Base-by-base conservation (phyloP, 371 early-diverging fungal species). In the Phascolomyces articulosus region DNA sequence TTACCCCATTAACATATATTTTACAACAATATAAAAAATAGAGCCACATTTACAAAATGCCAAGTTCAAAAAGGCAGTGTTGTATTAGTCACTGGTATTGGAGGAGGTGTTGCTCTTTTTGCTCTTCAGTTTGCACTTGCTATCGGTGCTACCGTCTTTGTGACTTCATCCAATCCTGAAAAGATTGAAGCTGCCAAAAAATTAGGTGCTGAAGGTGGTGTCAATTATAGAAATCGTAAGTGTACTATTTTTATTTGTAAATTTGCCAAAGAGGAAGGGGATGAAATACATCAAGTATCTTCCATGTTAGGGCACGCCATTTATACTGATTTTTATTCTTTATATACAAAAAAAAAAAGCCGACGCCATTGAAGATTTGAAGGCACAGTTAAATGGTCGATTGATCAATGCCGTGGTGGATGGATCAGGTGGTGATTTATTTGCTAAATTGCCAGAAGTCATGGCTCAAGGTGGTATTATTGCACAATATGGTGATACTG, bases 101-200 rank as follows among this genome's bases (percentile, higher is more conserved):
- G 87, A 24, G 92, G 92, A 38, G 92, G 92, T 56, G 92, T 92
- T 34, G 92, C 92, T 0, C 65, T 91, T 23, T 77, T 82, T 67
- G 90, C 90, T 6, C 69, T 92, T 31, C 85, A 86, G 57, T 88
- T 92, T 66, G 84, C 86, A 20, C 81, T 90, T 15, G 87, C 90
- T 29, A 78, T 70, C 7, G 91, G 91, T 15, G 91, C 91, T 24
- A 78, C 86, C 58, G 90, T 89, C 8, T 90, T 80, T 70, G 92
- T 92, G 40, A 91, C 91, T 6, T 89, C 89, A 11, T 87, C 88
- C n/a, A 83, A 78, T 28, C 78, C 76, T 3, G 79, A 76, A 29
- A 92, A 92, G 75, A 87, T 92, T 40, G 47, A 77, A 41, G 74
- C 74, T 40, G 92, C 91, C 3, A 69, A 87, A 13, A 66, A 75